phyloP scores from a whole-genome alignment of 208 protist species.

The Crithidia expoeki region DNA sequence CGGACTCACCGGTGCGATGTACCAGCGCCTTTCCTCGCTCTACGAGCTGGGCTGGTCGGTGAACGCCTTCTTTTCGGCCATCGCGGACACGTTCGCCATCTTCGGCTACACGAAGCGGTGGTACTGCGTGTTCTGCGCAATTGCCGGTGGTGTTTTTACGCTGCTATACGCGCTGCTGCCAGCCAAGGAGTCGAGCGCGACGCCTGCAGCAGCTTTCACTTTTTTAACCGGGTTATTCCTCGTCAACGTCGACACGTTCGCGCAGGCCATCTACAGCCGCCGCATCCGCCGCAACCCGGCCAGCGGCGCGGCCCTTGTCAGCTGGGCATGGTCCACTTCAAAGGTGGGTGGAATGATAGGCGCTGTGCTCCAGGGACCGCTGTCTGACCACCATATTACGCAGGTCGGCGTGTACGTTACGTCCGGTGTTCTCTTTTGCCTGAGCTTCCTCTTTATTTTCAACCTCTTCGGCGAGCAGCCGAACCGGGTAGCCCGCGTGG shows the following conservation, averaged over 20 bases:
- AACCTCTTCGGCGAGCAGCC: slow-evolving; percentile 65
- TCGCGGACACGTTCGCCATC: slow-evolving; percentile 68
- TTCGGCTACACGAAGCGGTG: slow-evolving; percentile 84
- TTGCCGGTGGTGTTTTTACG: slow-evolving; percentile 45
- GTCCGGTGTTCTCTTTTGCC: slow-evolving; percentile 46
- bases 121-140: slow-evolving; percentile 54
- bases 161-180: slow-evolving; percentile 56
- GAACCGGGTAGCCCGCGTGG: slow-evolving; percentile 45
- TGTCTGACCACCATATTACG: slow-evolving; percentile 47
- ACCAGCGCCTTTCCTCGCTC: slow-evolving; percentile 57
- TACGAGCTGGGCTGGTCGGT: slow-evolving; percentile 61
- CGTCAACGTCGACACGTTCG: slow-evolving; percentile 68
- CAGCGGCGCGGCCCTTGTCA: slow-evolving; percentile 52
- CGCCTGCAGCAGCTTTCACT: slow-evolving; percentile 38
- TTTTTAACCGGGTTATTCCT: slow-evolving; percentile 56
- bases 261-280: slow-evolving; percentile 69
- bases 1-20: slow-evolving; percentile 36
- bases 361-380: slow-evolving; percentile 47
- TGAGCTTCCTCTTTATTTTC: slow-evolving; percentile 50
- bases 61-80: slow-evolving; percentile 60
- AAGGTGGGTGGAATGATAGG: slow-evolving; percentile 39
- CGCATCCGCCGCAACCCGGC: slow-evolving; percentile 48
- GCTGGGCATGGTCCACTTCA: slow-evolving; percentile 57
- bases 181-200: slow-evolving; percentile 28
- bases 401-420: slow-evolving; percentile 49